Conservation (phyloP, 495 filamentous ascomycete genomes). For the Astrothelium subdiscretum region DNA sequence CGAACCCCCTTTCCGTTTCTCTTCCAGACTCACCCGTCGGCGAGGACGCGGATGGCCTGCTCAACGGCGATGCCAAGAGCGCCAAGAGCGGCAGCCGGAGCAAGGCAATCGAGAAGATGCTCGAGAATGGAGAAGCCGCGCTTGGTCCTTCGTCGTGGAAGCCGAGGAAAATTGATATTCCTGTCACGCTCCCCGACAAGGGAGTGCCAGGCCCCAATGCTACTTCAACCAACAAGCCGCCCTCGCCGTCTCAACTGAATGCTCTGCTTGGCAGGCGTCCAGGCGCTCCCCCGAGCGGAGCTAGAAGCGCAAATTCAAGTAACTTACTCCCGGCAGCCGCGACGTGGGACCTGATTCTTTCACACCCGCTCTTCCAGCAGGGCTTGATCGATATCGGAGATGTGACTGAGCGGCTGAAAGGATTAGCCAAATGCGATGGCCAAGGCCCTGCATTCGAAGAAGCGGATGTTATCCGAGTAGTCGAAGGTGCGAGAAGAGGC, state of each 20-base stretch:
- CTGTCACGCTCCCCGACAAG: background rate
- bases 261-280: background rate
- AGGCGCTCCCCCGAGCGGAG: background rate
- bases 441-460: constrained; percentile 86
- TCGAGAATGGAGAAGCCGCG: background rate
- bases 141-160: background rate
- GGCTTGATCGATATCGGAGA: constrained; percentile 76
- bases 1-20: constrained; percentile 14
- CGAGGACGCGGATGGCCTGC: constrained; percentile 7
- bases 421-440: constrained; percentile 74
- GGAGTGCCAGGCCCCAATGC: background rate
- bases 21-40: background rate
- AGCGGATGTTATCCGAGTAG: constrained; percentile 55
- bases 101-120: constrained; percentile 1
- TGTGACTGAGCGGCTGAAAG: constrained; percentile 65
- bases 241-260: background rate
- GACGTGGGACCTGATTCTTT: constrained; percentile 86
- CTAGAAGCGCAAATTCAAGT: background rate
- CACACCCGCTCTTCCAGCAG: constrained; percentile 63
- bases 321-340: constrained; percentile 61
- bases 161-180: background rate
- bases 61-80: background rate
- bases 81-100: background rate
- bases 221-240: background rate
- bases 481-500: constrained; percentile 51